Conservation (phyloP, 1,284 basidiomycete species). For the Boletus sp. region DNA sequence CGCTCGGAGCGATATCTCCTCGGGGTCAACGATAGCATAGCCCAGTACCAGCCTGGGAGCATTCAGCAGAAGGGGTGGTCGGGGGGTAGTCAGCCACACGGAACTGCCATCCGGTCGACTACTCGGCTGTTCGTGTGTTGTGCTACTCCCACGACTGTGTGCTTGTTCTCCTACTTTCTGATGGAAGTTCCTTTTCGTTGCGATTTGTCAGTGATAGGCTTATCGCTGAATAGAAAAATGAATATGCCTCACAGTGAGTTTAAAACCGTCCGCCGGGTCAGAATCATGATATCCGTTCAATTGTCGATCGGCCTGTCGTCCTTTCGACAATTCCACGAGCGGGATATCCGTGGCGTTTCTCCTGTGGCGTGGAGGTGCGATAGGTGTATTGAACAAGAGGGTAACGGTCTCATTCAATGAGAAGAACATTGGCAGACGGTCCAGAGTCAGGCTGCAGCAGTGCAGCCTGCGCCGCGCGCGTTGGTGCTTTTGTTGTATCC, state of each 20-base stretch:
- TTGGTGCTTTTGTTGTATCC: not conserved
- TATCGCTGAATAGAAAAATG: not conserved
- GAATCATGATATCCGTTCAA: not conserved
- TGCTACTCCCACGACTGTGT: constrained; percentile 12
- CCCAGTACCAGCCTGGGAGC: not conserved
- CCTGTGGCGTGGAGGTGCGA: constrained; percentile 3
- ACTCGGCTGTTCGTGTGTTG: not conserved
- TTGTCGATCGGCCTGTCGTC: not conserved
- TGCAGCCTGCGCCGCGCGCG: no score
- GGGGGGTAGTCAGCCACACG: not conserved
- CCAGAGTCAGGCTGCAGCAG: not conserved
- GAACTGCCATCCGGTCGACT: not conserved
- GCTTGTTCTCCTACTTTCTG: constrained; percentile 12
- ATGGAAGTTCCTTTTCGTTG: constrained; percentile 6
- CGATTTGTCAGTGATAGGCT: not conserved
- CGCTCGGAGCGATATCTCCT: not conserved
- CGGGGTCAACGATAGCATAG: not conserved
- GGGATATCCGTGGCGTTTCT: constrained; percentile 5
- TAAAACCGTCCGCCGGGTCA: constrained; percentile 6
- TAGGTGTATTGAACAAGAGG: constrained; percentile 27
- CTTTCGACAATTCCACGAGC: constrained; percentile 13
- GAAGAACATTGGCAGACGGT: constrained; percentile 11
- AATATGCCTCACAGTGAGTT: constrained; percentile 16
- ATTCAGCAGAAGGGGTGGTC: not conserved
- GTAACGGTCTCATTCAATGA: constrained; percentile 17